phyloP scores from a whole-genome alignment of 2,329 filamentous ascomycete genomes.

The Mycosphaerella sp. region DNA sequence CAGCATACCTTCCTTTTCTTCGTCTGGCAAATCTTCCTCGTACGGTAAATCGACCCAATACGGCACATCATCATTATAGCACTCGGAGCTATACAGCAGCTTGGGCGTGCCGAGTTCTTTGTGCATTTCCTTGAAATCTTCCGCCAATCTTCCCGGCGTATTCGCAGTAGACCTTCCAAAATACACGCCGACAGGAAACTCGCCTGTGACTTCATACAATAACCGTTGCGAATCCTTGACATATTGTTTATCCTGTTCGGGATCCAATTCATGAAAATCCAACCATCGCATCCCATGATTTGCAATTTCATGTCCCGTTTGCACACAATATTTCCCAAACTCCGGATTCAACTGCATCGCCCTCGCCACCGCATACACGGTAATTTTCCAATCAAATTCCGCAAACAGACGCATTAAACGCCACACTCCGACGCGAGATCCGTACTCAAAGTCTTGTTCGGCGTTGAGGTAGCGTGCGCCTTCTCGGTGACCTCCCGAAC shows the following conservation, averaged over 20 bases:
- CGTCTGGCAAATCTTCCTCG: constrained; percentile 37
- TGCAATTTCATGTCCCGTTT: constrained; percentile 39
- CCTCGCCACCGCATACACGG: constrained; percentile 38
- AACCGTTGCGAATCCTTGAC: background rate
- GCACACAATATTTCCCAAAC: constrained; percentile 37
- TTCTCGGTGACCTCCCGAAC: constrained; percentile 22
- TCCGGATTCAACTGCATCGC: constrained; percentile 39
- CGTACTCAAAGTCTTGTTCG: constrained; percentile 42
- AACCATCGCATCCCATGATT: constrained; percentile 41
- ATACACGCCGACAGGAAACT: constrained; percentile 47
- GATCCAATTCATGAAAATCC: constrained; percentile 32
- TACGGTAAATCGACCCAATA: constrained; percentile 51
- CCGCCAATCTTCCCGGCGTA: constrained; percentile 42
- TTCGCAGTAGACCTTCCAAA: constrained; percentile 44
- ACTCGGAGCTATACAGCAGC: constrained; percentile 47
- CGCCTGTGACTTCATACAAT: constrained; percentile 40
- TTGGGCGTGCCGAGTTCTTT: constrained; percentile 34
- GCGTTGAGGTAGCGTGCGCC: constrained; percentile 39
- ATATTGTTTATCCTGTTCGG: background rate
- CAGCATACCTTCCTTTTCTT: constrained; percentile 36
- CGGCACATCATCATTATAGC: constrained; percentile 51
- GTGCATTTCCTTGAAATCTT: constrained; percentile 47
- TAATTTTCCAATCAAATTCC: constrained; percentile 40
- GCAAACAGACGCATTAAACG: constrained; percentile 39
- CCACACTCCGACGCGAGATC: constrained; percentile 36